phyloP scores from a whole-genome alignment of 305 asterid species.

The Andrographis paniculata region DNA sequence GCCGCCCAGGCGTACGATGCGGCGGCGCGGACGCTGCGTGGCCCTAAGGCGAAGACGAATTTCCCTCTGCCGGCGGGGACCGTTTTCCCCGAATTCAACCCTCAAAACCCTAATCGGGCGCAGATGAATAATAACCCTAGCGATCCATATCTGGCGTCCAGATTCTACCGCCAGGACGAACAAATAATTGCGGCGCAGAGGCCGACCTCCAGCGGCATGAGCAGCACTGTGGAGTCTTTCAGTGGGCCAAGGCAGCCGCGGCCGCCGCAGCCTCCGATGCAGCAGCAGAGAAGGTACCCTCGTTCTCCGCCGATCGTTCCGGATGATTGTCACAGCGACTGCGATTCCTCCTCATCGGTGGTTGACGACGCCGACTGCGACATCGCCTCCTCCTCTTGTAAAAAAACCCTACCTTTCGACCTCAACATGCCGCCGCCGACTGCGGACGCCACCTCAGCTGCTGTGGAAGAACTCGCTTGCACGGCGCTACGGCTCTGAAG shows the following conservation, averaged over 20 bases:
- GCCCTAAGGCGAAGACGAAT: constrained; percentile 52
- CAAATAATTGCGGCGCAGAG: constrained; percentile 33
- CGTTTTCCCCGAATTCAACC: constrained; percentile 15
- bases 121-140: constrained; percentile 16
- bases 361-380: constrained; percentile 27
- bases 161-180: constrained; percentile 31
- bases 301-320: constrained; percentile 29
- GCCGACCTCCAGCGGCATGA: constrained; percentile 50
- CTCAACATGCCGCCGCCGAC: constrained; percentile 37
- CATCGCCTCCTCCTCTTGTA: constrained; percentile 21
- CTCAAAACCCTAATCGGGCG: constrained; percentile 21
- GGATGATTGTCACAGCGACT: constrained; percentile 33
- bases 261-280: constrained; percentile 12
- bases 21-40: constrained; percentile 49
- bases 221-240: constrained; percentile 49
- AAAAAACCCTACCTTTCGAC: constrained; percentile 25
- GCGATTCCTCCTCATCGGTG: constrained; percentile 34
- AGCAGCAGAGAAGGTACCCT: constrained; percentile 20
- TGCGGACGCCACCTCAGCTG: constrained; percentile 24
- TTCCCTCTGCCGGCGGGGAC: constrained; percentile 28
- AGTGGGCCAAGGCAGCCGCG: constrained; percentile 35
- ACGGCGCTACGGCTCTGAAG: constrained; percentile 38
- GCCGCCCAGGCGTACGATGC: constrained; percentile 64
- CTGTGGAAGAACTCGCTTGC: constrained; percentile 35
- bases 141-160: constrained; percentile 31